These are phyloP conservation scores for Apiosordaria backusii DNA, from an alignment of 495 filamentous ascomycete genomes.

Conservation along the genomic window DNA sequence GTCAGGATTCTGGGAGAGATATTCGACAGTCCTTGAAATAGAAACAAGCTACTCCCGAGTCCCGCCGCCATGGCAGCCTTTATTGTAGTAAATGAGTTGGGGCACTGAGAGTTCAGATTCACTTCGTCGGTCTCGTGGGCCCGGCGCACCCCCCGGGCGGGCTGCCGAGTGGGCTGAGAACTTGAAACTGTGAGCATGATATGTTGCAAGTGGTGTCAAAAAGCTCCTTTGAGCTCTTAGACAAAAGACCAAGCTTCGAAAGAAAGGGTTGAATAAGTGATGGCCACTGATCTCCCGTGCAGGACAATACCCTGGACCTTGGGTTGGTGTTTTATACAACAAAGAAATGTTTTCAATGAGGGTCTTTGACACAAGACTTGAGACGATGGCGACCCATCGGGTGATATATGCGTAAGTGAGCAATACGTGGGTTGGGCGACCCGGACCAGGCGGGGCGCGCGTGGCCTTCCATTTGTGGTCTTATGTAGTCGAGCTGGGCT, in stretches of 20 bases:
- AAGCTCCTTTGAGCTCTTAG: background rate
- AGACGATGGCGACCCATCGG: conserved; percentile 1
- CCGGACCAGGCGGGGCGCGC: background rate
- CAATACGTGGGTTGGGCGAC: background rate
- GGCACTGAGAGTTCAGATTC: background rate
- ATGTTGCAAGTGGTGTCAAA: background rate
- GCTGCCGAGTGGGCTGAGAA: background rate
- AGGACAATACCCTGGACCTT: background rate
- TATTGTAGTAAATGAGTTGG: conserved; percentile 9
- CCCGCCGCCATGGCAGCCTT: conserved; percentile 23
- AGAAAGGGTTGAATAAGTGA: background rate
- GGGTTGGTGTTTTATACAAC: background rate
- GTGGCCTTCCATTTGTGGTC: background rate
- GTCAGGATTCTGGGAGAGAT: conserved; percentile 16
- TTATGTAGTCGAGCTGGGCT: background rate
- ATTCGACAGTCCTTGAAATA: conserved; percentile 10
- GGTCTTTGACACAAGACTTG: conserved; percentile 4
- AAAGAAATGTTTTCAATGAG: conserved; percentile 3
- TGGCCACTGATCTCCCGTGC: background rate
- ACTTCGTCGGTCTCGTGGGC: background rate
- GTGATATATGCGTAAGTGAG: background rate
- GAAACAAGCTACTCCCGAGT: conserved; percentile 19
- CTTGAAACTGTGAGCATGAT: background rate
- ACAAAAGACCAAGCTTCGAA: background rate
- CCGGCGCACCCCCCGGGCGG: background rate